Evolutionary conservation across 2,329 filamentous ascomycete genomes (phyloP), one percentile per base, ranked within the genome.

Genomic region (Aaosphaeria arxii): DNA sequence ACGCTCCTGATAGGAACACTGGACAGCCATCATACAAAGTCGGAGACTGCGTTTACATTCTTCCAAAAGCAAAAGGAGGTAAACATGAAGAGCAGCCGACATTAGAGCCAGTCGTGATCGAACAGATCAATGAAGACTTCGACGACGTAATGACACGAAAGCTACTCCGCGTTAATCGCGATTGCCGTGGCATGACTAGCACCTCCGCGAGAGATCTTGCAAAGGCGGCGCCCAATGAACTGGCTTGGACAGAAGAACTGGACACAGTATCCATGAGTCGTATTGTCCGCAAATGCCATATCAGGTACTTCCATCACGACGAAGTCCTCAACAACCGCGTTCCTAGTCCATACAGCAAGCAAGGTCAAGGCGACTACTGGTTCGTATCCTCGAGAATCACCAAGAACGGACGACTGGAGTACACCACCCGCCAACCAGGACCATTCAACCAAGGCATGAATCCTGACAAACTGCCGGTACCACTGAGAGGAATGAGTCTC

Each of bases 361-460:
- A 79, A 17, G 89, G 89, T 0, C 79, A 78, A 0, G 87, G 85
- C 0, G 82, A 87, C 51, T 77, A 79, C 11, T 92, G 86, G 61
- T 88, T 77, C 50, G 77, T 90, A 7, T 81, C 77, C 1, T 24
- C 55, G 55, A 48, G 45, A 48, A 1, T 47, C 62, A 40, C 9
- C 39, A 36, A n/a, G 33, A 36, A 36, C 3, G n/a, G 33, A 36
- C 7, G 7, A 36, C 33, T n/a, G 7, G 33, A 36, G 33, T 9
- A 9, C 33, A 9, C 33, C 2, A 36, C 33, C 7, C 33, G 7
- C 7, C 33, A 36, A 36, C 33, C n/a, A 36, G 9, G 33, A 36
- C 33, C 2, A 7, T 48, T 68, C 7, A 74, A 70, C 0, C 79
- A 87, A 65, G 84, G 83, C 0, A 81, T 81, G 39, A 71, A 85